Conservation (phyloP, 257 asterid genomes). For the Solanum neorickii region DNA sequence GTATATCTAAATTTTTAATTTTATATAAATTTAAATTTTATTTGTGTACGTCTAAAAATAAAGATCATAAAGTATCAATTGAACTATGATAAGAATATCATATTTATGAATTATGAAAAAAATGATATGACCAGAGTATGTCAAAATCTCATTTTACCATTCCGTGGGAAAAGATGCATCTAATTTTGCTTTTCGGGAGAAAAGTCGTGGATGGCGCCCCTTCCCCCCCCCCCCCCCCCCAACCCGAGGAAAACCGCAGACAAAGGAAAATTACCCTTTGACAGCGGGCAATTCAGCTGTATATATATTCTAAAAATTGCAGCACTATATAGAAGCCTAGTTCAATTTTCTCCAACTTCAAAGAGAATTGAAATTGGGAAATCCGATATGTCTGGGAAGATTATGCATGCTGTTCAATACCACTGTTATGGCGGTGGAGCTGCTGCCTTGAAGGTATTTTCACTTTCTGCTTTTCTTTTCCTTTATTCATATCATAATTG, state of each 20-base stretch:
- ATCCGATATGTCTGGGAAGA: slow-evolving; percentile 44
- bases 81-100: too few relatives aligned
- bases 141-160: background rate
- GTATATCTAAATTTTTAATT: too few relatives aligned
- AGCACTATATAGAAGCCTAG: background rate
- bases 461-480: background rate
- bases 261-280: background rate
- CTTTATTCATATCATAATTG: background rate
- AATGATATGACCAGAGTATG: too few relatives aligned
- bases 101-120: too few relatives aligned
- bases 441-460: slow-evolving; percentile 55
- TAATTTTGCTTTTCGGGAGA: background rate
- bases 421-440: slow-evolving; percentile 72
- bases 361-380: background rate
- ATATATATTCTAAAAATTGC: background rate
- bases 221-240: too few relatives aligned
- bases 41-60: accelerated
- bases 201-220: background rate
- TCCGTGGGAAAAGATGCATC: background rate
- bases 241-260: too few relatives aligned
- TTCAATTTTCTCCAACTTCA: background rate
- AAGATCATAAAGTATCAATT: too few relatives aligned
- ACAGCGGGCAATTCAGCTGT: background rate
- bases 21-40: too few relatives aligned
- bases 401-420: slow-evolving; percentile 73